Conservation (phyloP, 768 basidiomycete genomes). For the Ramaria rubella region DNA sequence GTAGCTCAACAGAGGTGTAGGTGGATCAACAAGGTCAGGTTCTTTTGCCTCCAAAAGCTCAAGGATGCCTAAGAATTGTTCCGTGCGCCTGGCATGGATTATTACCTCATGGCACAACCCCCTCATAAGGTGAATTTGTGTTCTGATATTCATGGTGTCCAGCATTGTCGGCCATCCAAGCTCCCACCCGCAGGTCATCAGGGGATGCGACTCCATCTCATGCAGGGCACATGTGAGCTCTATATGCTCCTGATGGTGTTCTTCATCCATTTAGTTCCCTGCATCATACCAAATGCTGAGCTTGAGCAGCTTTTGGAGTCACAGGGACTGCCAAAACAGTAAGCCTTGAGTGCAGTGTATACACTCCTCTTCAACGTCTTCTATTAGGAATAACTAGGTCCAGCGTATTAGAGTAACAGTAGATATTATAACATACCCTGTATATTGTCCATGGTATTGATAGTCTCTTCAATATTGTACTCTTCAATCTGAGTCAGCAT, state of each 20-base stretch:
- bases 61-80: background rate
- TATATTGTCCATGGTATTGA: background rate
- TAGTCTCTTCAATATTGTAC: too few relatives aligned
- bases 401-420: background rate
- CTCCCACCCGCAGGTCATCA: background rate
- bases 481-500: too few relatives aligned
- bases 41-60: background rate
- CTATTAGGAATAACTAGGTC: background rate
- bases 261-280: background rate
- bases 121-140: background rate
- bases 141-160: background rate
- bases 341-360: background rate
- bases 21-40: background rate
- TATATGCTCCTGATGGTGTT: background rate
- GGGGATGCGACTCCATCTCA: background rate
- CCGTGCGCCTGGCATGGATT: background rate
- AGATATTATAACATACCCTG: background rate
- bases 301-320: background rate
- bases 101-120: background rate
- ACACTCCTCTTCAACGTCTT: background rate
- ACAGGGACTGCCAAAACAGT: background rate
- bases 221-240: background rate
- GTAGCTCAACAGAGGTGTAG: background rate
- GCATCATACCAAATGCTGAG: background rate
- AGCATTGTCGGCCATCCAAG: background rate